Base-by-base conservation (phyloP, 1,284 basidiomycete species). In the Cerioporus squamosus region DNA sequence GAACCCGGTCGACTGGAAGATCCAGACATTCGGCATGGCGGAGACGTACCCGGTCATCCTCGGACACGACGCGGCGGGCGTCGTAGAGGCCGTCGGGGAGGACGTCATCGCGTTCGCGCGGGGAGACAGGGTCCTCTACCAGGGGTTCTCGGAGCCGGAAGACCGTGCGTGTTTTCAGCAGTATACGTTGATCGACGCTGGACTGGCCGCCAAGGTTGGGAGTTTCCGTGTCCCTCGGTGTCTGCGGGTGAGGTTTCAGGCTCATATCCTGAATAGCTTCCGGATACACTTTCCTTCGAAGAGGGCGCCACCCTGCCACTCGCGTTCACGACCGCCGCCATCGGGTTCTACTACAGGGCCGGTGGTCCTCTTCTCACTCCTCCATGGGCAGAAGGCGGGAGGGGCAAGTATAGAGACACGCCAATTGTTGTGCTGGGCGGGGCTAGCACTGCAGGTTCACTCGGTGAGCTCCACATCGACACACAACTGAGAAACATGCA, bases 31-130 rank as follows among this genome's bases (percentile, higher is more conserved):
- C 18, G 75, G 70, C 7, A 64, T 64, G 48, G 50, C 72, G 5
- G 44, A 68, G 1, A 55, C 68, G 5, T 81, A 74, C 57, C 80
- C 81, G 1, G 70, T 73, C 2, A 69, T 81, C 12, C 61, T 83
- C 4, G 86, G 86, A 12, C 68, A 65, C 18, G 82, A 84, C 63
- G 76, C 73, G 22, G 71, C 73, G 8, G 82, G 81, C 9, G 63
- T 70, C 0, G 75, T 83, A 29, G 74, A 75, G 18, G 67, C 70
- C 23, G 62, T 81, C 38, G 79, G 79, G 1, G 65, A 70, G 18
- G 74, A 69, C 4, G 77, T 81, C 14, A 57, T 61, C 0, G 59
- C 68, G 43, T 61, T 81, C 57, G 63, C 63, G 38, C 67, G 73
- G 3, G 81, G 82, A 5, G 80, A 83, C 57, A 74, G 67, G 57